These are phyloP conservation scores for Boletus pseudopeckii DNA, from an alignment of 768 basidiomycete species.

Conservation along the genomic window DNA sequence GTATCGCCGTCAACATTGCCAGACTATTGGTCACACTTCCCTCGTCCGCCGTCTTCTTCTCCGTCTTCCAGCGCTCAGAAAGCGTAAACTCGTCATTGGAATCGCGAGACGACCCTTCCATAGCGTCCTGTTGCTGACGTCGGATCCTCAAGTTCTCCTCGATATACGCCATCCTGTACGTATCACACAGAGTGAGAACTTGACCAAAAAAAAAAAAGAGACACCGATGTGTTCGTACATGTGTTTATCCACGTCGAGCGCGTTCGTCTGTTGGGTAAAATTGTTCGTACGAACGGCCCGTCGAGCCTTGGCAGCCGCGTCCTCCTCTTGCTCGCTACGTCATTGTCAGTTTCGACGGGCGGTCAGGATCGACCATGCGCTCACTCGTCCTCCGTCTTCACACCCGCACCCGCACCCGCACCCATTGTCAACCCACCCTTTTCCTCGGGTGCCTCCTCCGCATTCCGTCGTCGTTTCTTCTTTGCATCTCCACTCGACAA, in stretches of 20 bases:
- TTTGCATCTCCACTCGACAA: constrained; percentile 80
- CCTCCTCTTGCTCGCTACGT: constrained; percentile 51
- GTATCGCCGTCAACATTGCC: constrained; percentile 96
- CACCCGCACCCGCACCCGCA: constrained; percentile 9
- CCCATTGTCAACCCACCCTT: constrained; percentile 58
- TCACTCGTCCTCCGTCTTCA: constrained; percentile 48
- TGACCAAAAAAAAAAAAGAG: neutral
- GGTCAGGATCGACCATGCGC: constrained; percentile 13
- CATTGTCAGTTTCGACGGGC: neutral
- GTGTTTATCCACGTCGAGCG: constrained; percentile 95
- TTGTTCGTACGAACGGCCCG: constrained; percentile 80
- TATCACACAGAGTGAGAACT: neutral
- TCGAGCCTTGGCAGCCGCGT: constrained; percentile 67
- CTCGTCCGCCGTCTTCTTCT: constrained; percentile 64
- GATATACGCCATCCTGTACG: constrained; percentile 89
- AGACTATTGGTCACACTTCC: constrained; percentile 92
- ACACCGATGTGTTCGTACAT: constrained; percentile 37
- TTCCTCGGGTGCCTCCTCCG: constrained; percentile 42
- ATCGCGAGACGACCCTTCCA: constrained; percentile 41
- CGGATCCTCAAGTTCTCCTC: constrained; percentile 87
- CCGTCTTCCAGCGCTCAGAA: constrained; percentile 62
- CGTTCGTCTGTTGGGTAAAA: constrained; percentile 97
- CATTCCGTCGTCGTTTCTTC: constrained; percentile 59
- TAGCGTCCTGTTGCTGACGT: constrained; percentile 50
- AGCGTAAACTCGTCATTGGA: constrained; percentile 74